These are phyloP conservation scores for Debaryomyces prosopidis DNA, from an alignment of 805 yeast species.

Conservation along the genomic window DNA sequence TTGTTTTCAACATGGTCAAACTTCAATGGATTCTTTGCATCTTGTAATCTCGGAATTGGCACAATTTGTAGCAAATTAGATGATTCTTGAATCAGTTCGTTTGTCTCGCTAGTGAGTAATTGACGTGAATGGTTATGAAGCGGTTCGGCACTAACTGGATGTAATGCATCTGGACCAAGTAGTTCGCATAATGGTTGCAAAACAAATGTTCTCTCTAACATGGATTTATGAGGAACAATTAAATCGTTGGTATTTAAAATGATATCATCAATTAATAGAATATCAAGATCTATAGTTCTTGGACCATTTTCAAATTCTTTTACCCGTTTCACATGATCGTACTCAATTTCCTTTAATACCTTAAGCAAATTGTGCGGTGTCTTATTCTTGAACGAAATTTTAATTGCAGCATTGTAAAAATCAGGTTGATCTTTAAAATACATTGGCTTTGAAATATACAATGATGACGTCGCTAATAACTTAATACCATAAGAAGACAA, in stretches of 20 bases:
- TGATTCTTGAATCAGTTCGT: slow-evolving; percentile 51
- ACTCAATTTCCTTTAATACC: slow-evolving; percentile 75
- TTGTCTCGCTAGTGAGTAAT: slow-evolving; percentile 33
- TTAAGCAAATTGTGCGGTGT: slow-evolving; percentile 64
- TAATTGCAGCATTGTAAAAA: slow-evolving; percentile 81
- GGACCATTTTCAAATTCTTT: slow-evolving; percentile 91
- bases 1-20: slow-evolving; percentile 48
- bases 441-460: slow-evolving; percentile 93
- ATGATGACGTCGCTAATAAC: slow-evolving; percentile 66
- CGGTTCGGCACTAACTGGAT: slow-evolving; percentile 88
- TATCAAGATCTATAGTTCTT: slow-evolving; percentile 86
- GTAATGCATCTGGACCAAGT: slow-evolving; percentile 61
- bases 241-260: slow-evolving; percentile 59
- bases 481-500: slow-evolving; percentile 42
- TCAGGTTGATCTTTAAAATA: slow-evolving; percentile 76
- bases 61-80: slow-evolving; percentile 49
- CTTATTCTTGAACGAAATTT: slow-evolving; percentile 55
- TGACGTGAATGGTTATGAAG: slow-evolving; percentile 65
- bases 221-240: slow-evolving; percentile 80
- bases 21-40: slow-evolving; percentile 18
- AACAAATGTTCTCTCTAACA: slow-evolving; percentile 90
- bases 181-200: slow-evolving; percentile 85
- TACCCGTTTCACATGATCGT: slow-evolving; percentile 63
- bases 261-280: slow-evolving; percentile 65
- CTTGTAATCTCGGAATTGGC: slow-evolving; percentile 39